Evolutionary conservation across 140 eudicot species (phyloP).

Genomic region (Senecio squalidus): DNA sequence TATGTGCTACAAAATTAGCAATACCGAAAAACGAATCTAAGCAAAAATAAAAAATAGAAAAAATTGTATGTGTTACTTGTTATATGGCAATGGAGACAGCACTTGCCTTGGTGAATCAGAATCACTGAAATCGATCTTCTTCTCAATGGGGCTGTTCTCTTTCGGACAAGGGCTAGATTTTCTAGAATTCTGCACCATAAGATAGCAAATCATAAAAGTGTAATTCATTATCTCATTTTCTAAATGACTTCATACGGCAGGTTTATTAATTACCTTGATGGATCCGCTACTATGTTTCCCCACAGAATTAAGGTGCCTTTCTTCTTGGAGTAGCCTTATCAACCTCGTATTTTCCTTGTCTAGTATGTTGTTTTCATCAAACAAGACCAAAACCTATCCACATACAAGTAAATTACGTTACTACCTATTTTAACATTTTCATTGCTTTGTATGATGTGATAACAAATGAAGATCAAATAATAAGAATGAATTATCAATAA

Average conservation of each 20-base stretch:
- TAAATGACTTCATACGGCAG: background rate
- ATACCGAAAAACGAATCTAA: background rate
- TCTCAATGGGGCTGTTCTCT: constrained; percentile 16
- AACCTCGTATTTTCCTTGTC: constrained; percentile 56
- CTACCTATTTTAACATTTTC: background rate
- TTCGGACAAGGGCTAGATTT: constrained; percentile 10
- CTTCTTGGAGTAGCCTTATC: constrained; percentile 37
- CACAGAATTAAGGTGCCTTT: constrained; percentile 43
- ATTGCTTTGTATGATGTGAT: background rate
- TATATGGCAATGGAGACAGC: constrained; percentile 21
- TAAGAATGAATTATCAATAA: background rate
- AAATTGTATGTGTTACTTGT: constrained; percentile 13
- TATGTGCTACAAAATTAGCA: background rate
- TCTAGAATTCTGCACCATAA: constrained; percentile 2
- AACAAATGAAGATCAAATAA: background rate
- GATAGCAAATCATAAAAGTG: background rate
- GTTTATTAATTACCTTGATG: constrained; percentile 46
- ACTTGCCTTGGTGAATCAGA: constrained; percentile 15
- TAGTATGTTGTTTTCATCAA: constrained; percentile 41
- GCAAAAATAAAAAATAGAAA: background rate
- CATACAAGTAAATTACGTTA: background rate
- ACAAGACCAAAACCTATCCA: constrained; percentile 54
- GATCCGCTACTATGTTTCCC: constrained; percentile 45
- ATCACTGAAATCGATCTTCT: constrained; percentile 15
- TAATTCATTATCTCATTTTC: background rate